These are phyloP conservation scores for Fusarium sp. DNA, from an alignment of 2,329 filamentous ascomycete genomes.

Conservation along the genomic window DNA sequence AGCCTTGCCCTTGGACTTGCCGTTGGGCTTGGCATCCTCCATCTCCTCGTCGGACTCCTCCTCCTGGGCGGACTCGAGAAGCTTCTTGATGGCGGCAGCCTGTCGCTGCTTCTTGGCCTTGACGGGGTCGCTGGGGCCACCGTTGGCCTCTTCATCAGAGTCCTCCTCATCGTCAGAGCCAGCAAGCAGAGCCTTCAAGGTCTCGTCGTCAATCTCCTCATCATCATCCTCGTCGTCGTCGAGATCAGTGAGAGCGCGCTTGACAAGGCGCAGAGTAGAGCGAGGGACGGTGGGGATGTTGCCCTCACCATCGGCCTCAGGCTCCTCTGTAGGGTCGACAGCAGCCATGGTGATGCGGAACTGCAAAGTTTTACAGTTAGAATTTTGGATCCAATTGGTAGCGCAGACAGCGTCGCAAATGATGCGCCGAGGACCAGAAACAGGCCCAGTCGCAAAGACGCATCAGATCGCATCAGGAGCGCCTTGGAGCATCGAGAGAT, in stretches of 20 bases:
- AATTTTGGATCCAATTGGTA: not conserved
- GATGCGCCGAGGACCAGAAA: conserved; percentile 4
- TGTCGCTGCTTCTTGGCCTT: conserved; percentile 90
- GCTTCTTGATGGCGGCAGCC: conserved; percentile 80
- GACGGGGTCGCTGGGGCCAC: conserved; percentile 89
- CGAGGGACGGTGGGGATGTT: conserved; percentile 74
- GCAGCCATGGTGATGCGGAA: conserved; percentile 99
- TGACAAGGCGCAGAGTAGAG: conserved; percentile 91
- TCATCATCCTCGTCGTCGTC: conserved; percentile 71
- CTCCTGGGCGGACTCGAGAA: conserved; percentile 74
- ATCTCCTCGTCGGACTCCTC: conserved; percentile 77
- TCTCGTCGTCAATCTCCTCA: conserved; percentile 75
- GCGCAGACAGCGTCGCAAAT: conserved; percentile 23
- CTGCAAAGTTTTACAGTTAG: conserved; percentile 60
- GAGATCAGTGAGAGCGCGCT: conserved; percentile 71
- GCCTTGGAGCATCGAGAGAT: conserved; percentile 1
- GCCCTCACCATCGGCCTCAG: conserved; percentile 72
- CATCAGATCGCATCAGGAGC: not conserved
- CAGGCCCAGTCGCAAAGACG: not conserved
- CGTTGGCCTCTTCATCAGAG: conserved; percentile 75
- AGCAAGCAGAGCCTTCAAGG: conserved; percentile 67
- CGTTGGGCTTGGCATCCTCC: conserved; percentile 74
- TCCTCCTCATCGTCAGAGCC: conserved; percentile 63
- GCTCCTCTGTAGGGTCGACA: conserved; percentile 86
- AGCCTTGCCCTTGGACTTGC: conserved; percentile 76